Evolutionary conservation across 257 asterid species (phyloP).

Genomic region (Solanum habrochaites): DNA sequence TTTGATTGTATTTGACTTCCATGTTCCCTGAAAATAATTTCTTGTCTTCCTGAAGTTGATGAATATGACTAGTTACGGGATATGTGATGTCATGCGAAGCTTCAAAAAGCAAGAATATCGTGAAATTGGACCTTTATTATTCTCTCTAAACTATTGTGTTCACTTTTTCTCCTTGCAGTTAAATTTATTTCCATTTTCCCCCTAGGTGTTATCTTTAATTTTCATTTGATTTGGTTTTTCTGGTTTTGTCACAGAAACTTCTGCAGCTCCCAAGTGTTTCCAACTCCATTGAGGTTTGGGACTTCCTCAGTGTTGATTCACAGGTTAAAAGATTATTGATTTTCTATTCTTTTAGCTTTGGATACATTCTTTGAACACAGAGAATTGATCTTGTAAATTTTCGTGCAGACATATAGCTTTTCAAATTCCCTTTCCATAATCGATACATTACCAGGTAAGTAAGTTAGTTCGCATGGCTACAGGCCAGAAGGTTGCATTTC

Average conservation of each 20-base stretch:
- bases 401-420: conserved; percentile 77
- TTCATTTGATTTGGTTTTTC: background rate
- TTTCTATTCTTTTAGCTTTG: background rate
- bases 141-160: background rate
- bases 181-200: background rate
- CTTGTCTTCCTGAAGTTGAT: background rate
- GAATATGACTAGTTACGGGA: background rate
- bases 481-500: background rate
- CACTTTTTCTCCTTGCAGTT: background rate
- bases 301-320: conserved; percentile 96
- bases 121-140: background rate
- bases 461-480: background rate
- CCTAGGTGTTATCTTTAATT: background rate
- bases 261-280: conserved; percentile 85
- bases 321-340: conserved; percentile 46
- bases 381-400: conserved; percentile 1
- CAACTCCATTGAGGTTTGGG: conserved; percentile 93
- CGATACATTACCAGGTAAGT: conserved; percentile 76
- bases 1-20: background rate
- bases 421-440: conserved; percentile 74
- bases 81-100: background rate
- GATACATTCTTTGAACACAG: conserved; percentile 5
- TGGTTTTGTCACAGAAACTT: conserved; percentile 50
- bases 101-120: background rate
- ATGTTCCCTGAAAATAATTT: background rate